Percentiles rank a stretch among this genome's conserved stretches.
Conservation (phyloP, 805 yeast genomes). For the Zygoascus flipseniorum region DNA sequence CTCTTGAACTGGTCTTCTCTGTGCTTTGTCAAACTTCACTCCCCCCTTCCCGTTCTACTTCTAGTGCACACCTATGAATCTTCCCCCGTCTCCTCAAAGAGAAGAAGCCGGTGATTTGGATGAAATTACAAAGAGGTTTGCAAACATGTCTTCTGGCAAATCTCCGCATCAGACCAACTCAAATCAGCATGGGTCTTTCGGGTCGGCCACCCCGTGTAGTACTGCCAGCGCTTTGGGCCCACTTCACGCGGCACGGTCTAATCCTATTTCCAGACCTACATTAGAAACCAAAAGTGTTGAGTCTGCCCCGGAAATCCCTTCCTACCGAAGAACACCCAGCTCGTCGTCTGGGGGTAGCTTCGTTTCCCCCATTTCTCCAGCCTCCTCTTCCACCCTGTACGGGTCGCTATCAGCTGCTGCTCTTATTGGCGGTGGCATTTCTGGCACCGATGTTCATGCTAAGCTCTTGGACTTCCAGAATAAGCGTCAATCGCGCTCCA, state of each 20-base stretch:
- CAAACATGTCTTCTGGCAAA: background rate
- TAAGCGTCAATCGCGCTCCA: constrained; percentile 37
- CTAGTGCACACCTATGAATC: background rate
- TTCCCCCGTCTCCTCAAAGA: background rate
- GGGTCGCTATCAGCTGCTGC: constrained; percentile 4
- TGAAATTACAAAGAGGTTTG: background rate
- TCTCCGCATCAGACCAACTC: background rate
- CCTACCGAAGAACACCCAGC: background rate
- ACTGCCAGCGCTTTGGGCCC: background rate
- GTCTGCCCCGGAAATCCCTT: background rate
- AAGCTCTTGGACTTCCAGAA: constrained; percentile 81
- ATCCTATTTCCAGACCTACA: background rate
- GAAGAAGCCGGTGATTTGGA: background rate
- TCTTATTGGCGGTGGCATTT: constrained; percentile 5
- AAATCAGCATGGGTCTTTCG: background rate
- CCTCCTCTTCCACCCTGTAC: background rate
- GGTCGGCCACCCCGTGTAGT: background rate
- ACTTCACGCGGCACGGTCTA: background rate
- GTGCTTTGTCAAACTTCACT: too few relatives aligned
- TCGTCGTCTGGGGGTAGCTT: background rate
- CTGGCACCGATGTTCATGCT: constrained; percentile 68
- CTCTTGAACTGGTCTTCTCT: too few relatives aligned
- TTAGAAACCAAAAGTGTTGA: background rate
- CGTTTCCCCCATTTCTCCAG: background rate
- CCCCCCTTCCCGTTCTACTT: too few relatives aligned